Evolutionary conservation across 805 yeast species (phyloP).

Genomic region (Wickerhamiella parazyma): DNA sequence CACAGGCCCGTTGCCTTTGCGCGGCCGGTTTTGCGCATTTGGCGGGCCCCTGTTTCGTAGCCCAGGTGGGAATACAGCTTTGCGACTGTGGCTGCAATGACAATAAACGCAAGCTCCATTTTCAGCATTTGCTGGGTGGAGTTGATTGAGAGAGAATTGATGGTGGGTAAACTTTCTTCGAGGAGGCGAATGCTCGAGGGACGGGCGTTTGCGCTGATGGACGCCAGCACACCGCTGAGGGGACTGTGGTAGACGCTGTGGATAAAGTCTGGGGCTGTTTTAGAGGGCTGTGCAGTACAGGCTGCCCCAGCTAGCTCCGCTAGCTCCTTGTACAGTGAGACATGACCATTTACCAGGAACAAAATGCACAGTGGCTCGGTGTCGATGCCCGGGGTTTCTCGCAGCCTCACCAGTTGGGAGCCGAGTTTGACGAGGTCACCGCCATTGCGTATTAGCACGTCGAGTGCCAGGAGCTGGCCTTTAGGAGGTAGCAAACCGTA

Average conservation of each 20-base stretch:
- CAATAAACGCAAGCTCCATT: neutral
- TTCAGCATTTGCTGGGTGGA: slow-evolving; percentile 1
- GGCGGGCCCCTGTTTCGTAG: neutral
- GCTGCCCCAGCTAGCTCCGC: no score
- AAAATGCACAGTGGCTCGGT: neutral
- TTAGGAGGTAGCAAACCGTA: neutral
- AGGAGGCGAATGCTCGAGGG: neutral
- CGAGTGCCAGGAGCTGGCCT: slow-evolving; percentile 4
- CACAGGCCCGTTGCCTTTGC: slow-evolving; percentile 1
- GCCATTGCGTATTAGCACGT: slow-evolving; percentile 2
- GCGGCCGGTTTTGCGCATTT: neutral
- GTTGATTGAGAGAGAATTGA: slow-evolving; percentile 2
- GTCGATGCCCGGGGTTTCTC: neutral
- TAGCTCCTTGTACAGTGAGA: neutral
- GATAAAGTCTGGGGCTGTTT: neutral
- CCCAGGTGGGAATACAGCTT: neutral
- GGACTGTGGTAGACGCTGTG: neutral
- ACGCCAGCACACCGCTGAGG: neutral
- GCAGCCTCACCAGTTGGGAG: neutral
- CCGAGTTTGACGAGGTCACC: neutral
- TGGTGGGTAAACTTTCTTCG: neutral
- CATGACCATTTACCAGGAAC: neutral
- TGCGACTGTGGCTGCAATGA: neutral
- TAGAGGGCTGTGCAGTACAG: no score
- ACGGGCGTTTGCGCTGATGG: neutral